phyloP scores from a whole-genome alignment of 106 monocot genomes.

The Dactylorhiza incarnata region DNA sequence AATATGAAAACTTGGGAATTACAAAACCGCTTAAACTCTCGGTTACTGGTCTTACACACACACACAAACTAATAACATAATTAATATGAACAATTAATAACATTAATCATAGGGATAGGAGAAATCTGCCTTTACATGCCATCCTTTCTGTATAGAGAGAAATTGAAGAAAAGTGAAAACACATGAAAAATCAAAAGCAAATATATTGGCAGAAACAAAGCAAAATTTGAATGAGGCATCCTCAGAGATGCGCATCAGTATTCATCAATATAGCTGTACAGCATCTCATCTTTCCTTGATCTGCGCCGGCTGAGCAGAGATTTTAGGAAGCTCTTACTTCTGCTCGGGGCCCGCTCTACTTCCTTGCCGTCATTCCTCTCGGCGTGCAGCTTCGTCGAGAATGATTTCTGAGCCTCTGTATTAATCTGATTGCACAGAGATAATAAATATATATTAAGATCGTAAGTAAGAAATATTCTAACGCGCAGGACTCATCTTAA shows the following conservation, averaged over 20 bases:
- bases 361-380: constrained; percentile 47
- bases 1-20: not conserved
- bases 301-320: constrained; percentile 67
- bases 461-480: too few relatives aligned
- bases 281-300: constrained; percentile 64
- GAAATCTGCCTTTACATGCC: not conserved
- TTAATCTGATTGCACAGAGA: constrained; percentile 22
- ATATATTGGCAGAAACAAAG: too few relatives aligned
- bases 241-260: constrained; percentile 31
- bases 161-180: not conserved
- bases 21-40: not conserved
- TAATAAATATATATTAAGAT: too few relatives aligned
- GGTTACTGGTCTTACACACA: not conserved
- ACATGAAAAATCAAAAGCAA: not conserved
- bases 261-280: constrained; percentile 65
- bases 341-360: constrained; percentile 37
- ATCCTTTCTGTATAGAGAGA: constrained; percentile 2
- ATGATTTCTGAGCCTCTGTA: constrained; percentile 34
- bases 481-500: too few relatives aligned
- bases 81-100: not conserved
- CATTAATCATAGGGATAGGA: not conserved
- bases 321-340: constrained; percentile 58
- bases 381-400: constrained; percentile 40
- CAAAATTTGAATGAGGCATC: not conserved
- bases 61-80: not conserved